Base-by-base conservation (phyloP, 495 filamentous ascomycete species). In the Daldinia bambusicola region DNA sequence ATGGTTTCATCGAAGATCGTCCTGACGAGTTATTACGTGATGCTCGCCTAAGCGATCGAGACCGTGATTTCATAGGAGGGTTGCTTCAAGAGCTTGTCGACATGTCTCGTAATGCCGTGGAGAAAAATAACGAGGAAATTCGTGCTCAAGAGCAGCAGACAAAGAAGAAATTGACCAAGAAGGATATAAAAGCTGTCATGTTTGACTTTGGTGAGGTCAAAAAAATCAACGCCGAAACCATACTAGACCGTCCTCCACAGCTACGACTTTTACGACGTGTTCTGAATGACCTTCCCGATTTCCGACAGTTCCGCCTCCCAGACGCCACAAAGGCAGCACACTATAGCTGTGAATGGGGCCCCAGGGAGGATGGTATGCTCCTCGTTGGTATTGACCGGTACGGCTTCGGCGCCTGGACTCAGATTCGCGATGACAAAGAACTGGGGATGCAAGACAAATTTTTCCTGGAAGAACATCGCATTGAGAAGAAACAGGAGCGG, bases 401-500 rank as follows among this genome's bases (percentile, higher is more conserved):
- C 76, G 95, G 95, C 1, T 98, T 96, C 77, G 95, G 95, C 59
- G 93, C 93, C 16, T 99, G 95, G 95, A 84, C 87, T 3, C 87
- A 91, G 66, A 98, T 99, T 73, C 89, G 95, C 9, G 96, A 98
- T 71, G 95, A 99, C 74, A 83, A 88, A 5, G 94, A 97, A 57
- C 86, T 99, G 16, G 89, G 86, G 4, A 90, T 99, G 80, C 84
- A 84, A 2, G 95, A 97, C 69, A 98, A 97, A 76, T 93, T 98
- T 77, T 99, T 96, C 82, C 78, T 99, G 6, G 95, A 99, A 77
- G 95, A 99, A 75, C 94, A 98, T 76, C 91, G 94, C n/a, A 95
- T 98, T 22, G 96, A 95, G 76, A 92, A 96, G 78, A 98, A 98
- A 74, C 94, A 94, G 68, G 93, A 97, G 72, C 91, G 95, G 16